Evolutionary conservation across 495 filamentous ascomycete species (phyloP).

Genomic region (Aeminium ludgeri): DNA sequence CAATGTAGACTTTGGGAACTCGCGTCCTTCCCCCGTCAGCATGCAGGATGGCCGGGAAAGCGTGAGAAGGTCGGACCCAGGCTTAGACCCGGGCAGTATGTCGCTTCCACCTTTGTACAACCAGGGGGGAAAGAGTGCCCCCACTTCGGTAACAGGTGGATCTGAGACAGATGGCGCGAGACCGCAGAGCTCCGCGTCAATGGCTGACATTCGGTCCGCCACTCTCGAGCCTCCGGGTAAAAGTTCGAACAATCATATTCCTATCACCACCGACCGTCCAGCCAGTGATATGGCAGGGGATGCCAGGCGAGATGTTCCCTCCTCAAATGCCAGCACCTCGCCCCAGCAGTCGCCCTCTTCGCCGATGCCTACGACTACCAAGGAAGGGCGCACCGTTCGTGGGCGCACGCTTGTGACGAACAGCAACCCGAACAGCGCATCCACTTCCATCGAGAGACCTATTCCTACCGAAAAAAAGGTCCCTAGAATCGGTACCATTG

Average conservation of each 20-base stretch:
- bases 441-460: constrained; percentile 4
- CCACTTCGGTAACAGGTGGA: constrained; percentile 26
- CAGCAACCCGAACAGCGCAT: constrained; percentile 19
- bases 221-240: too few species aligned
- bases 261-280: too few species aligned
- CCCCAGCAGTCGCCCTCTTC: too few species aligned
- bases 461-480: constrained; percentile 1
- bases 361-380: neutral
- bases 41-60: too few species aligned
- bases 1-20: too few species aligned
- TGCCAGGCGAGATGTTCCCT: too few species aligned
- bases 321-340: too few species aligned
- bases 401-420: constrained; percentile 12
- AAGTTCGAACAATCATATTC: too few species aligned
- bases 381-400: constrained; percentile 2
- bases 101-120: constrained; percentile 49
- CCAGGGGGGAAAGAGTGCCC: constrained; percentile 21
- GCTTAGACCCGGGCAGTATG: constrained; percentile 41
- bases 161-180: constrained; percentile 22
- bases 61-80: constrained; percentile 13
- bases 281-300: too few species aligned
- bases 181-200: neutral
- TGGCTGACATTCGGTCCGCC: too few species aligned
- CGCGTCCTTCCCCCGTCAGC: too few species aligned
- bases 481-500: constrained; percentile 44